Evolutionary conservation across 2,329 filamentous ascomycete species (phyloP).

Genomic region (Neonectria magnoliae): DNA sequence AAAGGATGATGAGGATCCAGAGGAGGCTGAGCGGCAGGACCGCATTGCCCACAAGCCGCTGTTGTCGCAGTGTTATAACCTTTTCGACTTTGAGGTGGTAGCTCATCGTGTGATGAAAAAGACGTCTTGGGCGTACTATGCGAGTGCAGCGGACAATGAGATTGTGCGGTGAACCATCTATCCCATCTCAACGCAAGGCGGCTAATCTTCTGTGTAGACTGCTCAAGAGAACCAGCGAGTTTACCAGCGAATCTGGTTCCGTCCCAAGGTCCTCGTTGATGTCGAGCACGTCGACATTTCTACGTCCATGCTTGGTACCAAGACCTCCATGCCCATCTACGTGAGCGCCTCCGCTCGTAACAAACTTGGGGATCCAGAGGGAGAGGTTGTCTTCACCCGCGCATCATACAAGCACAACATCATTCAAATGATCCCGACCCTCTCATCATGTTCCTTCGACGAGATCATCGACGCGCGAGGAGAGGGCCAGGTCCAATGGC

Average conservation of each 20-base stretch:
- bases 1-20: conserved; percentile 70
- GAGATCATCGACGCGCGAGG: conserved; percentile 89
- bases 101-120: conserved; percentile 93
- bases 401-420: conserved; percentile 88
- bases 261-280: conserved; percentile 87
- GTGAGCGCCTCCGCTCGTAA: conserved; percentile 95
- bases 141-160: conserved; percentile 75
- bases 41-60: conserved; percentile 79
- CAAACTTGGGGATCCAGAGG: conserved; percentile 92
- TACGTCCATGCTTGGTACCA: conserved; percentile 95
- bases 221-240: conserved; percentile 95
- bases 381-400: conserved; percentile 89
- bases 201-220: conserved; percentile 66
- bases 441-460: conserved; percentile 97
- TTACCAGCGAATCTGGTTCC: conserved; percentile 97
- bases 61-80: conserved; percentile 89
- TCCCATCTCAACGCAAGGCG: not conserved
- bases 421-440: conserved; percentile 97
- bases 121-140: conserved; percentile 97
- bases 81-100: conserved; percentile 95
- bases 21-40: conserved; percentile 73
- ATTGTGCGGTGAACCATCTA: conserved; percentile 46
- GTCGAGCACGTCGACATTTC: conserved; percentile 87
- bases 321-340: conserved; percentile 89
- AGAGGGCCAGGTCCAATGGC: conserved; percentile 89